Evolutionary conservation across 129 eudicot species (phyloP).

Genomic region (Flaveria bidentis): DNA sequence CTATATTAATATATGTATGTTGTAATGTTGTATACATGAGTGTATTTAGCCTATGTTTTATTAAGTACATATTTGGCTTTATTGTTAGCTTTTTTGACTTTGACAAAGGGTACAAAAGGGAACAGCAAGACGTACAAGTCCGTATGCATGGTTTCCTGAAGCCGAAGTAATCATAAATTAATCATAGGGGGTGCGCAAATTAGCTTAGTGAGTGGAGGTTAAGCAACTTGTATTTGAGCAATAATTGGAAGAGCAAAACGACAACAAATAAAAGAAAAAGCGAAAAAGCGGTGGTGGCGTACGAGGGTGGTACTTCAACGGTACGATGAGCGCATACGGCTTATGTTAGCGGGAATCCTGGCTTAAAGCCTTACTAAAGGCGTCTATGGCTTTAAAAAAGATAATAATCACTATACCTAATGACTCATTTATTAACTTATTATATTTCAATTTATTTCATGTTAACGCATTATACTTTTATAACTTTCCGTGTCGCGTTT

Average conservation of each 20-base stretch:
- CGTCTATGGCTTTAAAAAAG: no score
- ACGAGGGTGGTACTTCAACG: conserved; percentile 37
- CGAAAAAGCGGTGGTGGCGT: conserved; percentile 25
- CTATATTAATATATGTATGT: no score
- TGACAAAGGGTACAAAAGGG: conserved; percentile 11
- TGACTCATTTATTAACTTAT: no score
- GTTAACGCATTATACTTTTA: no score
- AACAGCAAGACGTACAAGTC: conserved; percentile 17
- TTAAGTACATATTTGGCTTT: conserved; percentile 1
- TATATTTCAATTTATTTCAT: no score
- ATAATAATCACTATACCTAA: no score
- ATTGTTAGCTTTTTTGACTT: conserved; percentile 14
- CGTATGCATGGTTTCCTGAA: conserved; percentile 21
- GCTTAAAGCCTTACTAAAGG: conserved; percentile 4
- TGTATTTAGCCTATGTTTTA: not conserved
- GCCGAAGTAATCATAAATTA: conserved; percentile 24
- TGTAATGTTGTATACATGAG: not conserved
- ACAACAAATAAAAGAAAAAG: conserved; percentile 1
- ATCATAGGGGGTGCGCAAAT: not conserved
- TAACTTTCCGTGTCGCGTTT: no score
- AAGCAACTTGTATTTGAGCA: not conserved
- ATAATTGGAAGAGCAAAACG: conserved; percentile 24
- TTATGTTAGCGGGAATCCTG: conserved; percentile 41
- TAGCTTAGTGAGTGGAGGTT: conserved; percentile 15
- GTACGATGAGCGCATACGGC: conserved; percentile 36